Conservation (phyloP, 441 rosid species). For the Flueggea neowawraea region DNA sequence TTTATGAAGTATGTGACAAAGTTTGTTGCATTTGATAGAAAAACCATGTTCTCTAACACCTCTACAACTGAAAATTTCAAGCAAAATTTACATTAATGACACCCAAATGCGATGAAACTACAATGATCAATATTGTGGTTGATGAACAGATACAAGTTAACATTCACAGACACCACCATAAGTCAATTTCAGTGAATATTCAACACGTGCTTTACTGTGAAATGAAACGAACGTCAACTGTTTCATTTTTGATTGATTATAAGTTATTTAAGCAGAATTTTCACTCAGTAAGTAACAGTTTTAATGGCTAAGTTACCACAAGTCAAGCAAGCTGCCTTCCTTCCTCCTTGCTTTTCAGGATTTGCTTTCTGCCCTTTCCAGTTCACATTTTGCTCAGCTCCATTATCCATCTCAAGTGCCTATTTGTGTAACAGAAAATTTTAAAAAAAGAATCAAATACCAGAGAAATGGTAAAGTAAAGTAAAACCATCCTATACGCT, state of each 20-base stretch:
- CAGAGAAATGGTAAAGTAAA: background rate
- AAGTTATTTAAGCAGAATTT: background rate
- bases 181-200: no score
- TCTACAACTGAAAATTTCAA: slow-evolving; percentile 37
- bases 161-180: no score
- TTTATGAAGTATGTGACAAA: slow-evolving; percentile 40
- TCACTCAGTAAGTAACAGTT: background rate
- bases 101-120: background rate
- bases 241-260: background rate
- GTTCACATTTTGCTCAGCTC: slow-evolving; percentile 29
- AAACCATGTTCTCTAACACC: slow-evolving; percentile 60
- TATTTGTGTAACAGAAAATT: slow-evolving; percentile 1
- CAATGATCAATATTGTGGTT: no score
- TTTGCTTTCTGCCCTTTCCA: slow-evolving; percentile 46
- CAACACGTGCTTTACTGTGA: no score
- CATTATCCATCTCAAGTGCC: slow-evolving; percentile 15
- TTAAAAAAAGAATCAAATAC: background rate
- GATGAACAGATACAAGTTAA: background rate
- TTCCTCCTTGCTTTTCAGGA: slow-evolving; percentile 43
- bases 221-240: no score
- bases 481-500: background rate
- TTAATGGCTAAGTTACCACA: slow-evolving; percentile 30
- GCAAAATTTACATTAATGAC: background rate
- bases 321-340: slow-evolving; percentile 35
- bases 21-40: slow-evolving; percentile 45